phyloP scores from a whole-genome alignment of 495 filamentous ascomycete species.

The Saxispiralis lemnorum region DNA sequence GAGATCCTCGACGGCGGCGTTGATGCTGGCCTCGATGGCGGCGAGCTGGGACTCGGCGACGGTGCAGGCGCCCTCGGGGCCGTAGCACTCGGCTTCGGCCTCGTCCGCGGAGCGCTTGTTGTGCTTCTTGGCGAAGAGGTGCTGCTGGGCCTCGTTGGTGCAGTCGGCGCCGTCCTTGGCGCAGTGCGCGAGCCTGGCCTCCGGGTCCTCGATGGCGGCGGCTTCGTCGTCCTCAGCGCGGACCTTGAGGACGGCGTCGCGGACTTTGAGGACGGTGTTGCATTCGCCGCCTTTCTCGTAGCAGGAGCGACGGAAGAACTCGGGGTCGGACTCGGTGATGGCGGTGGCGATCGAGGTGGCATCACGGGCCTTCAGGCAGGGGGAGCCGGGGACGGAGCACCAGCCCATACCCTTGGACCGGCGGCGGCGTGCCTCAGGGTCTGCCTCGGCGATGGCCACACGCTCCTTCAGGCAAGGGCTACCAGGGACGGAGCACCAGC shows the following conservation, averaged over 20 bases:
- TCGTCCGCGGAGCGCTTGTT: not conserved
- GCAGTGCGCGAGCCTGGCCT: not conserved
- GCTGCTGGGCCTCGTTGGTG: not conserved
- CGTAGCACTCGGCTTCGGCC: not conserved
- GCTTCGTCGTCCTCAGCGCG: not conserved
- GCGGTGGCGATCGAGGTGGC: not conserved
- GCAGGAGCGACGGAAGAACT: not conserved
- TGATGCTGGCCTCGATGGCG: too few relatives aligned
- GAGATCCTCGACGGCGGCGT: too few relatives aligned
- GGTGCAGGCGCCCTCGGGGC: not conserved
- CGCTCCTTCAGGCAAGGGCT: not conserved
- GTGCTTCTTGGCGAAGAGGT: too few relatives aligned
- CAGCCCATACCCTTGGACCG: too few relatives aligned
- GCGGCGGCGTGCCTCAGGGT: not conserved
- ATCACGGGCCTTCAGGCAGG: not conserved
- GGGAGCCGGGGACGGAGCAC: not conserved
- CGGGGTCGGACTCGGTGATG: not conserved
- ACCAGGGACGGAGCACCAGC: constrained; percentile 1
- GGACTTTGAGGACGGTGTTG: constrained; percentile 1
- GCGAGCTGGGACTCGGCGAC: not conserved
- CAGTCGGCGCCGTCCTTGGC: not conserved
- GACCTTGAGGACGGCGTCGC: not conserved
- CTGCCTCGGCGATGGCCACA: not conserved
- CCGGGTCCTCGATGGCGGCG: too few relatives aligned
- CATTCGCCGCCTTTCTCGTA: constrained; percentile 1